Conservation (phyloP, 2,329 filamentous ascomycete species). For the Penicillium sp. region DNA sequence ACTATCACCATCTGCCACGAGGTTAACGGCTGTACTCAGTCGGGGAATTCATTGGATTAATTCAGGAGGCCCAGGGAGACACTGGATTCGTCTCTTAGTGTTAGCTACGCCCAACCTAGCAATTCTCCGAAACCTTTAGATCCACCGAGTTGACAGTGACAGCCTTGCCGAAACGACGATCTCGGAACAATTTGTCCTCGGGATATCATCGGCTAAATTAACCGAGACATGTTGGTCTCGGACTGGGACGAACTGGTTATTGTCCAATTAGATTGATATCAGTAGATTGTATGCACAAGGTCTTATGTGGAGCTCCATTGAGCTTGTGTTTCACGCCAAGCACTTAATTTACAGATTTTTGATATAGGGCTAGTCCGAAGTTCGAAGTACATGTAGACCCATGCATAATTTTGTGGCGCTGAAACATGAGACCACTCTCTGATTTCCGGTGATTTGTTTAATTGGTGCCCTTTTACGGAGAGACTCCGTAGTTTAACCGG, state of each 20-base stretch:
- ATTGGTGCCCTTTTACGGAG: background rate
- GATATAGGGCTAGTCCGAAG: background rate
- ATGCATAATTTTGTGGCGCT: background rate
- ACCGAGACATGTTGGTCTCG: background rate
- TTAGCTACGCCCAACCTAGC: background rate
- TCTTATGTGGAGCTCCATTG: background rate
- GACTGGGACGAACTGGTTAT: background rate
- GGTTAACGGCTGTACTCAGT: background rate
- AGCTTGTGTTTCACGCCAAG: slow-evolving; percentile 8
- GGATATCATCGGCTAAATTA: slow-evolving; percentile 2
- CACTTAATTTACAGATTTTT: background rate
- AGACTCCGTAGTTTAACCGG: too few relatives aligned
- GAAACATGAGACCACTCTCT: background rate
- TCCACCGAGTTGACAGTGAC: background rate
- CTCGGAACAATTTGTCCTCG: background rate
- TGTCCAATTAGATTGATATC: background rate
- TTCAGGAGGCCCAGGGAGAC: too few relatives aligned
- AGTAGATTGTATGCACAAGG: background rate
- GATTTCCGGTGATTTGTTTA: background rate
- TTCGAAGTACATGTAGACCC: background rate
- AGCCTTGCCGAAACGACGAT: background rate
- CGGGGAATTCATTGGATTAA: background rate
- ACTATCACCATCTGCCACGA: background rate
- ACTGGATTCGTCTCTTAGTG: background rate
- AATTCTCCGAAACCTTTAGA: slow-evolving; percentile 1